Evolutionary conservation across 169 alveolate species (phyloP), one percentile per base, ranked within the genome.

Genomic region (Cryptosporidium ubiquitum): DNA sequence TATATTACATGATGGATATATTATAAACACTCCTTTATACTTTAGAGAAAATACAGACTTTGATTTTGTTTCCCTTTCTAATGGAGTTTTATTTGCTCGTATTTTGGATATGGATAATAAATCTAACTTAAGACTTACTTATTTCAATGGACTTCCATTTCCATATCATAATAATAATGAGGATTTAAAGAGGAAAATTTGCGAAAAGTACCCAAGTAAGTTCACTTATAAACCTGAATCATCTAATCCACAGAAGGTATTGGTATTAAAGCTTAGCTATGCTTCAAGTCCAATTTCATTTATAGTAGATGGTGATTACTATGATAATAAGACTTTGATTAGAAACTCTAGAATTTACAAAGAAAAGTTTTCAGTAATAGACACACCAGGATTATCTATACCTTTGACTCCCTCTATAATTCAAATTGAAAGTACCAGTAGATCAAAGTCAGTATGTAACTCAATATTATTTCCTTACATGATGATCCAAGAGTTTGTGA

Each of bases 401-500:
- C 89, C 89, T 16, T n/a, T 79, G 33, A 52, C 64, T 10, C 74
- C 89, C 26, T 61, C 79, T 1, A 35, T 79, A 10, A 26, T 79
- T 16, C 89, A 79, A 51, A 44, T 79, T 2, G 73, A 61, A 20
- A 66, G 64, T 29, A 33, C 70, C 12, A 33, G n/a, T 44, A 42
- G 69, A 6, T 47, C 79, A 1, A 42, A 39, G 6, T 60, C 44
- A 2, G n/a, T 29, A 5, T 79, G 73, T 31, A 64, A 79, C 49
- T 79, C 71, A 1, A 20, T 79, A 16, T 44, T 79, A 14, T 79
- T 44, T 31, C 89, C 89, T 12, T 61, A 58, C 31, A 10, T 79
- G 55, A 58, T 61, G 89, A 60, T 79, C 18, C 71, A 60, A 31
- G 89, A 79, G 69, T 79, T 79, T 33, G 79, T 79, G 4, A 79